Conservation (phyloP, 2,329 filamentous ascomycete species). For the Triangularia verruculosa region DNA sequence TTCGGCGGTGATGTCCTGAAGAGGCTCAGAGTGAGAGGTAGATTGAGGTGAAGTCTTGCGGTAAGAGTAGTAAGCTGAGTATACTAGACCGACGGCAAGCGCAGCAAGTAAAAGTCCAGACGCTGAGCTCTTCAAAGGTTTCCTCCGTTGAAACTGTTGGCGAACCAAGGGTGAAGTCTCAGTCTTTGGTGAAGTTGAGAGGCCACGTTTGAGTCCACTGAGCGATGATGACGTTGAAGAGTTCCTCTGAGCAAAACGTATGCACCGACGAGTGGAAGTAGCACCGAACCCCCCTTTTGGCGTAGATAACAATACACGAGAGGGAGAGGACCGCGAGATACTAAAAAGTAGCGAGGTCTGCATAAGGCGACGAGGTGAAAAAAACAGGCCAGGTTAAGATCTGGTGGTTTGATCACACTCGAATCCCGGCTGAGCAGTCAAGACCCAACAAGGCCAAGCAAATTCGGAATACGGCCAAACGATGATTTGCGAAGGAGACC, state of each 20-base stretch:
- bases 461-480: slow-evolving; percentile 1
- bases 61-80: slow-evolving; percentile 18
- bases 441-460: neutral
- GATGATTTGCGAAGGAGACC: neutral
- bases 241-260: neutral
- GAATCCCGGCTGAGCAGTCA: neutral
- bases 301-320: neutral
- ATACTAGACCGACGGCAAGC: slow-evolving; percentile 19
- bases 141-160: neutral
- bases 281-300: neutral
- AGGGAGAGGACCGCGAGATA: neutral
- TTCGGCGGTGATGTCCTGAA: slow-evolving; percentile 8
- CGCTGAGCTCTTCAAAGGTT: slow-evolving; percentile 15
- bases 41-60: neutral
- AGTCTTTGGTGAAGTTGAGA: neutral
- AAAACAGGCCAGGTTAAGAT: neutral
- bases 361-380: neutral
- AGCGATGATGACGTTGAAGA: neutral
- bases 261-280: neutral
- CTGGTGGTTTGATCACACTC: neutral
- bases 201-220: neutral
- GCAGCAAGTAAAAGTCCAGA: slow-evolving; percentile 17
- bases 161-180: neutral
- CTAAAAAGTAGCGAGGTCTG: neutral
- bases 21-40: neutral